These are phyloP conservation scores for Laburnicola sp. DNA, from an alignment of 2,329 filamentous ascomycete species.

Conservation along the genomic window DNA sequence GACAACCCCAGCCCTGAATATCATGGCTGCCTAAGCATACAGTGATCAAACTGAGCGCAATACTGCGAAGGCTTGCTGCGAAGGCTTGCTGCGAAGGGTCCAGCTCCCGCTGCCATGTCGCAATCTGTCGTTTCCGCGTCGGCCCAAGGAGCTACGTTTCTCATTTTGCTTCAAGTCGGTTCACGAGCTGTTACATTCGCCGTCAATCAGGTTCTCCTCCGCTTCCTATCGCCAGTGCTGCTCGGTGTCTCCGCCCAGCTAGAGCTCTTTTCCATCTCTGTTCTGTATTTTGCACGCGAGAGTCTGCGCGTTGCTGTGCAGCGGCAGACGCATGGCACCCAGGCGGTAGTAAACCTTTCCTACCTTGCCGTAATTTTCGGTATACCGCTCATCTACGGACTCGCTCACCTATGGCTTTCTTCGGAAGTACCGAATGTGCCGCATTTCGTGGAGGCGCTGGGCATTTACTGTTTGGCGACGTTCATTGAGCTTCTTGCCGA, in stretches of 20 bases:
- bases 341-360: constrained; percentile 85
- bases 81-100: background rate
- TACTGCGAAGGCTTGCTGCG: background rate
- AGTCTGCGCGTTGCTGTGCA: constrained; percentile 90
- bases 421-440: constrained; percentile 60
- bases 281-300: constrained; percentile 94
- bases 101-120: constrained; percentile 27
- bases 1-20: constrained; percentile 9
- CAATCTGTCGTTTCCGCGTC: constrained; percentile 49
- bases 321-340: constrained; percentile 64
- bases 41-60: background rate
- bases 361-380: constrained; percentile 77
- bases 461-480: constrained; percentile 60
- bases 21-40: background rate
- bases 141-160: constrained; percentile 75
- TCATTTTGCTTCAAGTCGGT: constrained; percentile 83
- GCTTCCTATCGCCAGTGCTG: constrained; percentile 81
- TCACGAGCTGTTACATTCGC: constrained; percentile 89
- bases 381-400: constrained; percentile 61
- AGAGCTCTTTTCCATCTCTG: constrained; percentile 87
- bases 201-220: constrained; percentile 87
- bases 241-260: constrained; percentile 87
- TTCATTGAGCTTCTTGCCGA: constrained; percentile 80
- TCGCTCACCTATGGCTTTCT: constrained; percentile 70
- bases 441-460: constrained; percentile 62